Percentiles rank a stretch among this genome's conserved stretches.
These are phyloP conservation scores for Acidiella bohemica DNA, from an alignment of 495 filamentous ascomycete species.

Conservation along the genomic window DNA sequence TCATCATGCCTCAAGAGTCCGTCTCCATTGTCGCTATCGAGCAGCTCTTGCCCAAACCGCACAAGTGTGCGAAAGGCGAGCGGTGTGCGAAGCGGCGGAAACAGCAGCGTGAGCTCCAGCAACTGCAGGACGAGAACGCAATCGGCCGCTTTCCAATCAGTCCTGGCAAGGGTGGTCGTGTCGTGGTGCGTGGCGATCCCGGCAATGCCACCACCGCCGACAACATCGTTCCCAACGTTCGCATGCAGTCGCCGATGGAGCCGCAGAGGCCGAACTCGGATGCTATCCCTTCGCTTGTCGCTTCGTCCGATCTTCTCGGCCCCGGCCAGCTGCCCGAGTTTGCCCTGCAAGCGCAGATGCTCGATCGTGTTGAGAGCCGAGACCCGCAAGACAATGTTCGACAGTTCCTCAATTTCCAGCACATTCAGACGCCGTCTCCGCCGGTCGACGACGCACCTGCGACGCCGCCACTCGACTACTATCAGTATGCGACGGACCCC, in stretches of 20 bases:
- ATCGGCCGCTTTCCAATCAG: conserved; percentile 38
- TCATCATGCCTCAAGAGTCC: conserved; percentile 62
- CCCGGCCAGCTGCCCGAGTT: conserved; percentile 46
- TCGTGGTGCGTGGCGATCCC: conserved; percentile 57
- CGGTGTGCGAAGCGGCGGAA: conserved; percentile 69
- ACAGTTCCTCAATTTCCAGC: conserved; percentile 73
- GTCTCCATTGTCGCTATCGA: conserved; percentile 89
- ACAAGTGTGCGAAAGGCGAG: conserved; percentile 82
- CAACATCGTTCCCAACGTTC: conserved; percentile 32
- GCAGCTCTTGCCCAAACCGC: conserved; percentile 68
- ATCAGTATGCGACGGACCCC: conserved; percentile 9
- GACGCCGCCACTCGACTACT: conserved; percentile 11
- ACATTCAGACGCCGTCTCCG: conserved; percentile 35
- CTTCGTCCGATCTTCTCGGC: conserved; percentile 80
- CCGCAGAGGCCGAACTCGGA: conserved; percentile 43
- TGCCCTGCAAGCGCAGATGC: conserved; percentile 52
- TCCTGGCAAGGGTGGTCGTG: conserved; percentile 38
- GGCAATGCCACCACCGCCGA: conserved; percentile 53
- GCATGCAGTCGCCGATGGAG: conserved; percentile 11
- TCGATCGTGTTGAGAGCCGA: conserved; percentile 49
- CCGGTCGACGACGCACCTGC: conserved; percentile 22
- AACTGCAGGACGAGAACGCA: conserved; percentile 51
- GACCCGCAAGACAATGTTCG: conserved; percentile 88
- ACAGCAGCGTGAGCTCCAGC: conserved; percentile 53
- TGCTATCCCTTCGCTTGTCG: conserved; percentile 63